A percentile compares a stretch with the other conserved stretches of the same genome.
Conservation (phyloP, 2,329 filamentous ascomycete species). For the Calonectria montana region DNA sequence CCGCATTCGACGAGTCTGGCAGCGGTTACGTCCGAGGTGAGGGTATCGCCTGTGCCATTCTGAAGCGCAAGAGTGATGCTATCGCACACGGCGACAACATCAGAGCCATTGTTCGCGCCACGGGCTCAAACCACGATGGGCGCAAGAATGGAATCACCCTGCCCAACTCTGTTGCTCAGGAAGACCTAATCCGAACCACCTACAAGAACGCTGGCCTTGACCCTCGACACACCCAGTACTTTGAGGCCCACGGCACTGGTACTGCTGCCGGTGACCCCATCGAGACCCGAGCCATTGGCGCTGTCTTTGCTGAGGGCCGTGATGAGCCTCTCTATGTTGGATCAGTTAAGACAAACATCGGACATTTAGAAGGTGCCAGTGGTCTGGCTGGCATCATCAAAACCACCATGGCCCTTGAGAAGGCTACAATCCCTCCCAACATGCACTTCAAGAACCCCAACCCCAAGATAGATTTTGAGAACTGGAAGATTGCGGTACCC, state of each 20-base stretch:
- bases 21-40: conserved; percentile 36
- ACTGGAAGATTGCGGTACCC: conserved; percentile 38
- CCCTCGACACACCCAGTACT: conserved; percentile 31
- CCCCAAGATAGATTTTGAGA: conserved; percentile 40
- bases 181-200: conserved; percentile 16
- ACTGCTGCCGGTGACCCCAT: conserved; percentile 64
- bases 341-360: conserved; percentile 42
- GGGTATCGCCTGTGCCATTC: conserved; percentile 39
- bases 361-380: conserved; percentile 37
- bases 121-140: conserved; percentile 19
- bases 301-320: conserved; percentile 19
- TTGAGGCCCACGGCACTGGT: conserved; percentile 65
- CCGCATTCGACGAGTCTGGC: conserved; percentile 50
- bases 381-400: conserved; percentile 40
- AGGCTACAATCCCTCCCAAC: conserved; percentile 35
- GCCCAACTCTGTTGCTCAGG: conserved; percentile 22
- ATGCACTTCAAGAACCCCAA: conserved; percentile 34
- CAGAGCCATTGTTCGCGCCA: conserved; percentile 21
- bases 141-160: conserved; percentile 51
- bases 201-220: conserved; percentile 27
- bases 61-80: conserved; percentile 22
- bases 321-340: conserved; percentile 23
- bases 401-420: conserved; percentile 35
- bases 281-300: conserved; percentile 58
- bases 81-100: conserved; percentile 15